A percentile compares a stretch with the other conserved stretches of the same genome.
phyloP scores from a whole-genome alignment of 352 stramenopile species.

The Phytophthora rubi region DNA sequence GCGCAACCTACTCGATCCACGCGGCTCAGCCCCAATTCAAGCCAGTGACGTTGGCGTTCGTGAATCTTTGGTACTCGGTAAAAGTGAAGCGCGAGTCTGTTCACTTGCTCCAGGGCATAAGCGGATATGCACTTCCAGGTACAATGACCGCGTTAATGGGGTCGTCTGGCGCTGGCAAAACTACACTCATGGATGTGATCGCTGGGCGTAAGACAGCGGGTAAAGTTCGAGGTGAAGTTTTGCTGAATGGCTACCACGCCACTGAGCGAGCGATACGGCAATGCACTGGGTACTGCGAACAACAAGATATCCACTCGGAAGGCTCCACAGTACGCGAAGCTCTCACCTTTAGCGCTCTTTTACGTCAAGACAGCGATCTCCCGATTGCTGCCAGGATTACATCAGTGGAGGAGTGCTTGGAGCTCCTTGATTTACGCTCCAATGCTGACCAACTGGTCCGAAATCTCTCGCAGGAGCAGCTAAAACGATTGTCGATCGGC shows the following conservation, averaged over 20 bases:
- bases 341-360: not conserved
- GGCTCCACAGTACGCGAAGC: not conserved
- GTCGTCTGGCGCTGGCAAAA: not conserved
- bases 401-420: not conserved
- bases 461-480: not conserved
- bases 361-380: not conserved
- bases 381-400: not conserved
- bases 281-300: slow-evolving; percentile 1
- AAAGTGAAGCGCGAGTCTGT: not conserved
- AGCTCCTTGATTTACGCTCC: not conserved
- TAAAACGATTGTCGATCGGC: not conserved
- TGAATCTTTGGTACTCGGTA: not conserved
- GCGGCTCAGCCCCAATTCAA: not conserved
- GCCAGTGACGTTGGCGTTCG: not conserved
- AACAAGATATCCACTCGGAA: not conserved
- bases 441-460: not conserved
- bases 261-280: not conserved
- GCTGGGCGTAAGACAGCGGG: not conserved
- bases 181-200: slow-evolving; percentile 1
- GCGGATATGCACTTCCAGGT: not conserved
- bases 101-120: not conserved
- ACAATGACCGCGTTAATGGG: slow-evolving; percentile 1
- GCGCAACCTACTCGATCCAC: not conserved
- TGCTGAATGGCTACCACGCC: not conserved
- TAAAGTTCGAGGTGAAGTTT: not conserved